Evolutionary conservation across 139 green algal genomes (phyloP), one percentile per base, ranked within the genome.

Genomic region (Spirogloea muscicola): DNA sequence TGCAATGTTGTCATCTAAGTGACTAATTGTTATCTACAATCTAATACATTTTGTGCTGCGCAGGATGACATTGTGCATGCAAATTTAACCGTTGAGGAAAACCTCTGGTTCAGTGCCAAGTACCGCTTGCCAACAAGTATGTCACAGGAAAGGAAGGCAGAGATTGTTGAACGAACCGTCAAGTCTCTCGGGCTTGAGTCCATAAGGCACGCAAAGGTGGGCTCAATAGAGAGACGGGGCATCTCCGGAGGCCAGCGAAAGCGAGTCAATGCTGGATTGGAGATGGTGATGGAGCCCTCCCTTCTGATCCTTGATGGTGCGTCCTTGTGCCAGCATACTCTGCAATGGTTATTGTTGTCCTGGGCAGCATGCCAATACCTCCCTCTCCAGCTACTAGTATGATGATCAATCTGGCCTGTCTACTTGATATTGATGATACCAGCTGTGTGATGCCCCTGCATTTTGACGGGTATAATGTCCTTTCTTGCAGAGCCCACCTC

Each of bases 21-120:
- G n/a, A n/a, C n/a, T n/a, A n/a, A n/a, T n/a, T n/a, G n/a, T n/a
- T n/a, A n/a, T n/a, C n/a, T n/a, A n/a, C n/a, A n/a, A n/a, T n/a
- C n/a, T n/a, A n/a, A n/a, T n/a, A n/a, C n/a, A n/a, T n/a, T n/a
- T n/a, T n/a, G n/a, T n/a, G n/a, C n/a, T n/a, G n/a, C n/a, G 49
- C 43, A 74, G 58, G 69, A 77, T 41, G 61, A 77, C 69, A 76
- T 65, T 58, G 9, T 77, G 25, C 58, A 74, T 25, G 69, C 10
- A 16, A 64, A 76, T n/a, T 40, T 77, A 31, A 77, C 69, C 4
- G 58, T 77, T 25, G 58, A 61, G 29, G 69, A 77, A 58, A 77
- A 77, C 58, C 58, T 77, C 36, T 77, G 27, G 58, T 77, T 74
- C 58, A 77, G 69, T 34, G 61, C 69, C 57, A 74, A 25, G 39